phyloP scores from a whole-genome alignment of 768 basidiomycete genomes.

The Sistotremastrum suecicum region DNA sequence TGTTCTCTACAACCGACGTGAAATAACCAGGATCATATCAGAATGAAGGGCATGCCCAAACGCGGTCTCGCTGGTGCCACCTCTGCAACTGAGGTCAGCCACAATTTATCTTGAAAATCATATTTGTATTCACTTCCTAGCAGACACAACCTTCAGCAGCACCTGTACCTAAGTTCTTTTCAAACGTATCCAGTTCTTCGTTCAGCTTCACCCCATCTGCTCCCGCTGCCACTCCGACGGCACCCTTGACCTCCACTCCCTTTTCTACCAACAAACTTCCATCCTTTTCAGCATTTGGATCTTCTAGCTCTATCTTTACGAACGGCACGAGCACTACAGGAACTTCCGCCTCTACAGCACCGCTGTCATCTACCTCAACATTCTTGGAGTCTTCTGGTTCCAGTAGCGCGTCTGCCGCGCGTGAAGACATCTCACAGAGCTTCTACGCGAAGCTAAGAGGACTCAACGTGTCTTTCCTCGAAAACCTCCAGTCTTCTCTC shows the following conservation, averaged over 20 bases:
- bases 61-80: constrained; percentile 18
- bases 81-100: constrained; percentile 10
- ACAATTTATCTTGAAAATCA: constrained; percentile 12
- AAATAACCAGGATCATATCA: constrained; percentile 16
- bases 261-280: constrained; percentile 22
- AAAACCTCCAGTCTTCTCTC: constrained; percentile 41
- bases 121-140: too few species aligned
- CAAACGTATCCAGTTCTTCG: constrained; percentile 3
- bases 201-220: constrained; percentile 7
- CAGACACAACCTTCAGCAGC: background rate
- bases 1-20: background rate
- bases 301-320: background rate
- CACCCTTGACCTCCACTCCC: constrained; percentile 9
- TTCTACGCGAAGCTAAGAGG: constrained; percentile 64
- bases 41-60: constrained; percentile 56
- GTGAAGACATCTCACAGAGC: constrained; percentile 25
- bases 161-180: constrained; percentile 11
- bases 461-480: constrained; percentile 51
- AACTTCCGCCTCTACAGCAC: background rate
- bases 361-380: too few species aligned
- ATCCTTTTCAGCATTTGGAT: constrained; percentile 1
- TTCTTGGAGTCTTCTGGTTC: too few species aligned
- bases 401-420: constrained; percentile 8
- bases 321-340: background rate
- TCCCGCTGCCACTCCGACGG: constrained; percentile 5